Evolutionary conservation across 768 basidiomycete species (phyloP).

Genomic region (Phallus indusiatus): DNA sequence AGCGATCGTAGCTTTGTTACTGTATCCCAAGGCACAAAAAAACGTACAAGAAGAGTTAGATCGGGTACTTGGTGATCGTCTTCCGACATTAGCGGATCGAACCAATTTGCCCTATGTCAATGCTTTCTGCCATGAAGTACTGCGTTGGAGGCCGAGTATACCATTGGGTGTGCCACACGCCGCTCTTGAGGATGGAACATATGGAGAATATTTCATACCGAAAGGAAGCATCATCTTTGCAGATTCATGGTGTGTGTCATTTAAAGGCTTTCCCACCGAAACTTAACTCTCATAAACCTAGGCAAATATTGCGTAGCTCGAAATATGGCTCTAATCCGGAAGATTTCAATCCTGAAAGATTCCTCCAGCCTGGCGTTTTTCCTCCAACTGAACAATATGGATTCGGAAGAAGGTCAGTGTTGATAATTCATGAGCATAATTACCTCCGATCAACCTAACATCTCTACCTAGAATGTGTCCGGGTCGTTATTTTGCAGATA

Average conservation of each 20-base stretch:
- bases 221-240: slow-evolving; percentile 1
- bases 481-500: neutral
- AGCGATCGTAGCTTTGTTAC: neutral
- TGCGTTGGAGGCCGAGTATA: neutral
- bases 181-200: neutral
- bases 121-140: too few species aligned
- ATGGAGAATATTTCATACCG: neutral
- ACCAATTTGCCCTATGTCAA: too few species aligned
- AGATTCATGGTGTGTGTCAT: too few species aligned
- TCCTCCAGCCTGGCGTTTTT: neutral
- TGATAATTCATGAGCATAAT: neutral
- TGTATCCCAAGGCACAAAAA: too few species aligned
- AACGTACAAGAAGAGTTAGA: too few species aligned
- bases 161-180: slow-evolving; percentile 3
- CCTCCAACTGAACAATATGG: neutral
- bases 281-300: too few species aligned
- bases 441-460: neutral
- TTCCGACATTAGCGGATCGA: too few species aligned
- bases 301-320: neutral
- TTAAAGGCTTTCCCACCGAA: too few species aligned
- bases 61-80: too few species aligned
- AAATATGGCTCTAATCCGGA: neutral
- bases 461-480: neutral
- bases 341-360: neutral
- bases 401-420: neutral